These are phyloP conservation scores for Vitrella brassicaformis DNA, from an alignment of 73 alveolate genomes.

Conservation along the genomic window DNA sequence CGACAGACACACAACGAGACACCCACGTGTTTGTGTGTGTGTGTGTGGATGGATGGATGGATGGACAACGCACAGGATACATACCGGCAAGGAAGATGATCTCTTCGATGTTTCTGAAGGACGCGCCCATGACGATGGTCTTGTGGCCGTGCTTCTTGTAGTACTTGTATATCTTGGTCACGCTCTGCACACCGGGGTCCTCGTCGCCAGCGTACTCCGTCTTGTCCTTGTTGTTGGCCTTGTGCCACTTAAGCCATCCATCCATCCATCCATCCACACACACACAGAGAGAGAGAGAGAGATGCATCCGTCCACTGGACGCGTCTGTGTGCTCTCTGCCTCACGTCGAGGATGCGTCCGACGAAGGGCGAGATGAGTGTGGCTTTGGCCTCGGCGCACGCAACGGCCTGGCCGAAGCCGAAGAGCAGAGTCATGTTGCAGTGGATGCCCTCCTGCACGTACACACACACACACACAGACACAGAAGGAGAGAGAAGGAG, in stretches of 20 bases:
- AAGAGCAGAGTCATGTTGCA: slow-evolving; percentile 63
- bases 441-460: slow-evolving; percentile 48
- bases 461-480: too few species aligned
- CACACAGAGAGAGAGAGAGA: not conserved
- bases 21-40: too few species aligned
- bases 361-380: slow-evolving; percentile 65
- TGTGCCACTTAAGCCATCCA: not conserved
- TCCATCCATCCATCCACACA: not conserved
- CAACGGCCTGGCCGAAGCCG: slow-evolving; percentile 50
- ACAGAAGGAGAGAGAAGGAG: too few species aligned
- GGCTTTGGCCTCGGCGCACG: slow-evolving; percentile 71
- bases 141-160: slow-evolving; percentile 47
- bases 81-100: slow-evolving; percentile 53
- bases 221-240: slow-evolving; percentile 34
- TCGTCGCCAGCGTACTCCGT: slow-evolving; percentile 37
- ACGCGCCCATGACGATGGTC: slow-evolving; percentile 61
- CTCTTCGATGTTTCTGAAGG: slow-evolving; percentile 45
- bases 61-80: too few species aligned
- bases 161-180: slow-evolving; percentile 47
- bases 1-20: too few species aligned
- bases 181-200: slow-evolving; percentile 64
- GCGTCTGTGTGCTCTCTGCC: too few species aligned
- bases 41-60: too few species aligned
- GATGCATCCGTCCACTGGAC: not conserved
- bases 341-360: slow-evolving; percentile 64